Conservation (phyloP, 805 yeast genomes). For the Starmerella etchellsii region DNA sequence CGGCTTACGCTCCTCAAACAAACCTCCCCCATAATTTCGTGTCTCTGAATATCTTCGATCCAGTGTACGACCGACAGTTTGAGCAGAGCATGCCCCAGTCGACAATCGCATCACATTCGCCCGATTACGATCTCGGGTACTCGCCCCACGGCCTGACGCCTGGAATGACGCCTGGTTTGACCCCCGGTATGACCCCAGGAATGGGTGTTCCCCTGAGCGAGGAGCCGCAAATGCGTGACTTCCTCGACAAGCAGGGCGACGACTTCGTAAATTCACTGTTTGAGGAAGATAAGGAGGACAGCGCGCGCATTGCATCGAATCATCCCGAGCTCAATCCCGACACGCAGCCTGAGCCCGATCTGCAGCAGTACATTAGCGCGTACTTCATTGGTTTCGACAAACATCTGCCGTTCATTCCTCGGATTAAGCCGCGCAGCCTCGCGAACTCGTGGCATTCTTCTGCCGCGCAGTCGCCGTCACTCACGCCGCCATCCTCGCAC, state of each 20-base stretch:
- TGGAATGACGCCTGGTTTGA: slow-evolving; percentile 13
- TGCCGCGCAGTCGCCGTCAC: slow-evolving; percentile 10
- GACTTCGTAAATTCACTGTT: slow-evolving; percentile 20
- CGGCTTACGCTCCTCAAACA: no score
- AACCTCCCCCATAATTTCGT: no score
- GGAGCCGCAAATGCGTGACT: slow-evolving; percentile 7
- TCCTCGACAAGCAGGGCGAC: slow-evolving; percentile 18
- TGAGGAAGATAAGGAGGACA: slow-evolving; percentile 10
- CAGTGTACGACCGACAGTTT: neutral
- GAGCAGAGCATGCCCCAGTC: no score
- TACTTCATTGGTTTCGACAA: slow-evolving; percentile 67
- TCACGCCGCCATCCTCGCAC: slow-evolving; percentile 16
- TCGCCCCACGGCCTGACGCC: slow-evolving; percentile 1
- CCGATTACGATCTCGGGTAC: neutral
- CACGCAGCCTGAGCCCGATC: slow-evolving; percentile 30
- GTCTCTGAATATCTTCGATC: no score
- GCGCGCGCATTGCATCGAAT: no score
- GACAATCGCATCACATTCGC: no score
- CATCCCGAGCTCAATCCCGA: no score
- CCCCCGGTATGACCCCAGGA: slow-evolving; percentile 14
- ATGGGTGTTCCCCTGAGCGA: slow-evolving; percentile 8
- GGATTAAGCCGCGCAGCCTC: slow-evolving; percentile 41
- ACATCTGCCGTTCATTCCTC: slow-evolving; percentile 78
- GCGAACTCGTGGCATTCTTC: slow-evolving; percentile 27
- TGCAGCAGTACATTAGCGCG: slow-evolving; percentile 62